Evolutionary conservation across 208 protist genomes (phyloP), one percentile per base, ranked within the genome.

Genomic region (Tritrichomonas foetus): DNA sequence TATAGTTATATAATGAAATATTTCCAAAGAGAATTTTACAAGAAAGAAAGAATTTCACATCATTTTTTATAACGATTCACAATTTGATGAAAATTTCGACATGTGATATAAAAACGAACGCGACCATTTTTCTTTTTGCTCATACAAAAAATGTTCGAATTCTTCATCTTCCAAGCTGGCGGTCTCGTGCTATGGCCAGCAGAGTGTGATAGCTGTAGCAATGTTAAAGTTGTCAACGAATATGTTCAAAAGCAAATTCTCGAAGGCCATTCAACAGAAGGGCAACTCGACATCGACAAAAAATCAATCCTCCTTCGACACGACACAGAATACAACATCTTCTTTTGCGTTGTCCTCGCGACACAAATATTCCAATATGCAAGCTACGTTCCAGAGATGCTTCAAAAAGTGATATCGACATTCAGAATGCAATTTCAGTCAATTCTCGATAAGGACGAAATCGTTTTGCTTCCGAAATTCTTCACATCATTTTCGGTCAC

Each of bases 161-260:
- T 84, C 11, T 84, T 47, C 25, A n/a, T 84, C 1, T 84, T 84
- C 74, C 41, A 84, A 53, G 3, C 74, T 53, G 74, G 74, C 9
- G 74, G 74, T 53, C 74, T 84, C 30, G 74, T 84, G 49, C 44
- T 84, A 16, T 84, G 74, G 74, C 74, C 74, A 47, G 0, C 16
- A 25, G 74, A 84, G 20, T 84, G 74, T 44, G 74, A 84, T 13
- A 30, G 8, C 27, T 25, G 8, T 13, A 84, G 53, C 49, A 84
- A 11, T 9, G 53, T 53, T 8, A 53, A 8, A 53, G 44, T 49
- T n/a, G 74, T 84, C 9, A 84, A 84, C 25, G 74, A 84, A n/a
- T 84, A 84, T 53, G 39, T 84, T 84, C 74, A 84, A 84, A 84
- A 84, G 44, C 74, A 84, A 44, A 33, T 84, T 84, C 74, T 84